These are phyloP conservation scores for Urtica urens DNA, from an alignment of 306 rosid species.

Conservation along the genomic window DNA sequence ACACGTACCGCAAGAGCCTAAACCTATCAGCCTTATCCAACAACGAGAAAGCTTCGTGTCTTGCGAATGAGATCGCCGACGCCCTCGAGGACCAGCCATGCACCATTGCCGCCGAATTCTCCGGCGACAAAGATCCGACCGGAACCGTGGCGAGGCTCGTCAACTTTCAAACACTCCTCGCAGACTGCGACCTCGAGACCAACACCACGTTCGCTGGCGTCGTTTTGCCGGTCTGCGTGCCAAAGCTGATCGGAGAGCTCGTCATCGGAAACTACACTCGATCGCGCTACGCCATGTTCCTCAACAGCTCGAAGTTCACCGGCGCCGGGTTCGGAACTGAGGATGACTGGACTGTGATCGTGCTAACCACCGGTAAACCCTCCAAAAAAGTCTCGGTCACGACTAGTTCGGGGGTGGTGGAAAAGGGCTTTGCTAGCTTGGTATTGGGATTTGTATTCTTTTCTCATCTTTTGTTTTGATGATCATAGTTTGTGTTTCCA, in stretches of 20 bases:
- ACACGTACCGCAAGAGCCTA: constrained; percentile 1
- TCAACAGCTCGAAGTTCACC: constrained; percentile 28
- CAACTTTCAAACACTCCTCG: not conserved
- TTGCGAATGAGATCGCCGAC: constrained; percentile 12
- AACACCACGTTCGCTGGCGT: constrained; percentile 40
- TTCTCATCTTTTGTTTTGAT: too few species aligned
- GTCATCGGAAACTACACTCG: constrained; percentile 33
- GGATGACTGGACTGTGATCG: constrained; percentile 49
- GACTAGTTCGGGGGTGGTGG: too few species aligned
- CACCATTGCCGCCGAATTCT: not conserved
- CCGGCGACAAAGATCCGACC: not conserved
- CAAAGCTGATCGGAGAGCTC: constrained; percentile 9
- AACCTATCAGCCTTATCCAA: not conserved
- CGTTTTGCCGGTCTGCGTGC: constrained; percentile 48
- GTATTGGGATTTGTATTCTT: too few species aligned
- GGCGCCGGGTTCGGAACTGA: constrained; percentile 48
- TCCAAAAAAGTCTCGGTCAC: constrained; percentile 40
- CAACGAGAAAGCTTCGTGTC: constrained; percentile 8
- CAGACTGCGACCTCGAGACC: constrained; percentile 35
- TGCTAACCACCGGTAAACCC: constrained; percentile 31
- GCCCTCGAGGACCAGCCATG: constrained; percentile 2
- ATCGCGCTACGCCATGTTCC: constrained; percentile 14
- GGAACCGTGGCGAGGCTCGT: not conserved
- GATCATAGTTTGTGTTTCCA: too few species aligned
- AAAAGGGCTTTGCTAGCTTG: too few species aligned